A percentile compares a stretch with the other conserved stretches of the same genome.
These are phyloP conservation scores for Paraphaeosphaeria sporulosa DNA, from an alignment of 2,329 filamentous ascomycete genomes.

Conservation along the genomic window DNA sequence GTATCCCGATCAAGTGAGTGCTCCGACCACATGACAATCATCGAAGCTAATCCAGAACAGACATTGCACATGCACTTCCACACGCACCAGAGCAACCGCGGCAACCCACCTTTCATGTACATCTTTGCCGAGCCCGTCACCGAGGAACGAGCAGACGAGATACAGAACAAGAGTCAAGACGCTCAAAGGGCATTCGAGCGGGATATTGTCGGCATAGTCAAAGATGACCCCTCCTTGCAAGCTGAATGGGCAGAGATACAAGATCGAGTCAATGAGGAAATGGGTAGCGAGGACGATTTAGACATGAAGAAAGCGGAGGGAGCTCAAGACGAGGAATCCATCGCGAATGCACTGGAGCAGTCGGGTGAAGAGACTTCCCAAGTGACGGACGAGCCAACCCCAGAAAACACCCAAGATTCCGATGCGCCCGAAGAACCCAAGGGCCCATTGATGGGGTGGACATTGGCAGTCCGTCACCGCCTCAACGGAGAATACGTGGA, in stretches of 20 bases:
- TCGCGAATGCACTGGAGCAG: constrained; percentile 10
- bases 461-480: constrained; percentile 74
- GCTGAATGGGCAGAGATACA: constrained; percentile 43
- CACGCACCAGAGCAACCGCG: constrained; percentile 62
- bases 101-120: constrained; percentile 75
- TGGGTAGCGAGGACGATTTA: constrained; percentile 32
- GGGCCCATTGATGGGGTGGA: constrained; percentile 69
- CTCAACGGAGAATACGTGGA: constrained; percentile 71
- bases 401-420: constrained; percentile 15
- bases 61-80: constrained; percentile 85
- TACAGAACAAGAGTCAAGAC: constrained; percentile 73
- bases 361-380: constrained; percentile 6
- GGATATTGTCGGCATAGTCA: constrained; percentile 59
- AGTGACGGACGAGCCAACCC: not conserved
- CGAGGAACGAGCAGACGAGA: constrained; percentile 72
- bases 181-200: constrained; percentile 74
- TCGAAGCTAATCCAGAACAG: constrained; percentile 34
- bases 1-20: constrained; percentile 70
- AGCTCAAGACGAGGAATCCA: not conserved
- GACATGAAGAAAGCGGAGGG: constrained; percentile 28
- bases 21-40: not conserved
- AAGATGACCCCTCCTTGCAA: constrained; percentile 39
- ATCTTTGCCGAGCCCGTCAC: constrained; percentile 88
- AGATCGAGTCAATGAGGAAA: constrained; percentile 41
- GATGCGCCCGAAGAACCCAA: constrained; percentile 8